Base-by-base conservation (phyloP, 768 basidiomycete genomes). In the Trametes coccinea region DNA sequence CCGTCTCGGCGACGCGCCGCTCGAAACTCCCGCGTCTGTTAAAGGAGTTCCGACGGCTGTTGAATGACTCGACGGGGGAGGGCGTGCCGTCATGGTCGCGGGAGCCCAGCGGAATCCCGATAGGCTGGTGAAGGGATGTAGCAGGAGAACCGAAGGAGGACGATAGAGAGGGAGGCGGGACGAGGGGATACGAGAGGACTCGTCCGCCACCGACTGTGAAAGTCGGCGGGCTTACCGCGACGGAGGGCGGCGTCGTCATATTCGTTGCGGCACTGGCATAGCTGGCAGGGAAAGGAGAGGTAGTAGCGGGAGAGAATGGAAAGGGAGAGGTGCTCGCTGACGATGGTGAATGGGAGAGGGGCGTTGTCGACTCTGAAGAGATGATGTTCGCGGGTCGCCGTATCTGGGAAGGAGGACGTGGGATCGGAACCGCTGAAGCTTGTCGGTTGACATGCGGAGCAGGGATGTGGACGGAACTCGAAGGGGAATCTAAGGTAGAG, bases 121-220 rank as follows among this genome's bases (percentile, higher is more conserved):
- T 22, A 31, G 60, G 53, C 8, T 61, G 62, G 43, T 59, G 48
- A 31, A 58, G 56, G 5, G 61, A 56, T 14, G 61, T 44, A 5
- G 59, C 49, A 10, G 66, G 67, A 1, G 67, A 68, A 13, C 91
- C 91, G 65, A 90, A 87, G 9, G 72, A 73, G 6, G 72, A 73
- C 3, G 70, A 69, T 5, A 73, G 62, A 7, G 72, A 75, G 3
- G 92, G 92, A 10, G 92, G 92, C 2, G 92, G 92, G 0, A 93
- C 92, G 5, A 86, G 87, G 0, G 92, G 92, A 67, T 94, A 94
- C 4, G 89, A 82, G 53, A 93, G 78, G 13, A 79, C 72, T 51
- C 76, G 72, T 69, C 73, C 8, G 68, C 77, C 55, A 66, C 73
- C 75, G 49, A 72, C 72, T 31, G 77, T 57, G 63, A 70, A 72